Base-by-base conservation (phyloP, 495 filamentous ascomycete species). In the Tuber brumale region DNA sequence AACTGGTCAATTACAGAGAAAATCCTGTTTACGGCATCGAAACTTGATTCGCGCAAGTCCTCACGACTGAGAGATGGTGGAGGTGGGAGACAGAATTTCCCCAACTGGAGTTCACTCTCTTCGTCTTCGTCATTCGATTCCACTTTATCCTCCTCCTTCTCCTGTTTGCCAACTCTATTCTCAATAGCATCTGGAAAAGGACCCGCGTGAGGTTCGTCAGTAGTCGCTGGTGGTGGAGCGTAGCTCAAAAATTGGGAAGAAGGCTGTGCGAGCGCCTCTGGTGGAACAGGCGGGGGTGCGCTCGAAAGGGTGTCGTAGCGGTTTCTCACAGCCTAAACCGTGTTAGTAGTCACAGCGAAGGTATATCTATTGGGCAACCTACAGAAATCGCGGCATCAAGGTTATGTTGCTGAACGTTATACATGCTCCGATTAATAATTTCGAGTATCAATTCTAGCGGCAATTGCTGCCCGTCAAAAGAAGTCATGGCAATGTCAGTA, bases 381-480 rank as follows among this genome's bases (percentile, higher is more conserved):
- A 82, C 81, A 61, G 81, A 69, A 57, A 83, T 83, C 57, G 82
- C 82, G 35, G 74, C 87, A 70, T 90, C 89, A 21, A 98, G 82
- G 37, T 73, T 81, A 42, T 81, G 71, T 37, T 79, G 79, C 57
- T 79, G 78, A 45, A 83, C 75, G 16, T 74, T 77, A 69, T 81
- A 83, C 31, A 83, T 79, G 69, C 82, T 83, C 35, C 79, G 77
- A 41, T 95, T 87, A 18, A 91, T 89, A 61, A 98, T 94, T 75
- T 89, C 90, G 44, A 94, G 87, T 1, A 95, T 89, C 14, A 97
- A 82, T 72, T 92, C 89, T 31, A 88, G 85, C 5, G 94, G 93
- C 48, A 97, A 85, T 70, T 90, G 88, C 72, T 90, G 89, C 31
- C 94, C 94, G 83, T 97, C 92, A 83, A 98, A 97, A 0, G 85